Evolutionary conservation across 1,284 basidiomycete genomes (phyloP), one percentile per base, ranked within the genome.

Genomic region (Xanthoconium separans): DNA sequence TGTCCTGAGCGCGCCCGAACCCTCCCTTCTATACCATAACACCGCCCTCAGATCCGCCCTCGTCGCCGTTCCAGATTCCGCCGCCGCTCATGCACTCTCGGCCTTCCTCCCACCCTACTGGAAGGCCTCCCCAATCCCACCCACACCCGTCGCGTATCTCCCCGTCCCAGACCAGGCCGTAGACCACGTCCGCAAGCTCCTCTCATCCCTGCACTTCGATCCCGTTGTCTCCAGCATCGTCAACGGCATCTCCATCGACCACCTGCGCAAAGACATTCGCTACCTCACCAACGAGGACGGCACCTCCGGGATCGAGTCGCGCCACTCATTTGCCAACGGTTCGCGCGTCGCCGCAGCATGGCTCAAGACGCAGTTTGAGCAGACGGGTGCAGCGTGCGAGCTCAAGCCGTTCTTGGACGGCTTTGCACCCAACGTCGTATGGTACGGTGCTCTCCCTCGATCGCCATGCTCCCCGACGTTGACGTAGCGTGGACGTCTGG

Each of bases 341-440:
- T 83, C 88, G 5, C 70, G 77, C 8, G 73, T 78, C 16, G 92
- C 93, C 18, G 90, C 90, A 1, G 66, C 77, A 13, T 95, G 90
- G 90, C 77, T 95, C 57, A 86, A 85, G 71, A 73, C 73, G 36
- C 75, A 77, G 54, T 83, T 93, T 43, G 88, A 93, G 70, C 73
- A 73, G 5, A 82, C 85, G 0, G 93, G 93, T 4, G 90, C 89
- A 1, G 71, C 69, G 6, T 95, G 93, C 71, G 74, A 80, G 58
- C 75, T 91, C 34, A 77, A 78, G 59, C 64, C 73, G 1, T 95
- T 91, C 78, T 70, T 87, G 20, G 16, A 51, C 7, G 91, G 89
- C 13, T 93, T 92, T 65, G 78, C 89, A 8, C 92, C 93, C 11
- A 92, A 94, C 65, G 84, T 95, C 41, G 77, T 95, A 56, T 95